Evolutionary conservation across 306 rosid genomes (phyloP).

Genomic region (Lathyrus tuberosus): DNA sequence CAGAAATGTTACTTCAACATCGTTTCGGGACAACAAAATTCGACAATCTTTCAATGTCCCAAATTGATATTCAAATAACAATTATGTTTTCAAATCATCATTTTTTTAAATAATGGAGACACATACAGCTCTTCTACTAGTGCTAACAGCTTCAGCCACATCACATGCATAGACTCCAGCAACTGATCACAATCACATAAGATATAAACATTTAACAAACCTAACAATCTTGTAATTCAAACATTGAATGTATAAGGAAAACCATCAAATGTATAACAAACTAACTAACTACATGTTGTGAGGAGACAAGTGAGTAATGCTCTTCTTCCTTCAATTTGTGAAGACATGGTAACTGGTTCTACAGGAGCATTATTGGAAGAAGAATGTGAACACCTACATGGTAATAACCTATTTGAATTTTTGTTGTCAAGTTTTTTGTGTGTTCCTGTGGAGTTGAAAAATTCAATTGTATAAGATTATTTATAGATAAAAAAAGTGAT

Average conservation of each 20-base stretch:
- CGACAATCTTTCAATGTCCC: neutral
- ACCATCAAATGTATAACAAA: neutral
- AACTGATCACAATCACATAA: conserved; percentile 41
- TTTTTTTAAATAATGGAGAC: neutral
- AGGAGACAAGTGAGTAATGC: conserved; percentile 64
- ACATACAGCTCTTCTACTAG: conserved; percentile 60
- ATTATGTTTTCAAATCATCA: conserved; percentile 11
- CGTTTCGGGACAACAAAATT: neutral
- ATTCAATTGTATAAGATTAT: conserved; percentile 20
- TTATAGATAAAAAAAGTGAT: conserved; percentile 32
- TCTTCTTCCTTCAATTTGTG: conserved; percentile 72
- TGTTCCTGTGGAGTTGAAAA: conserved; percentile 58
- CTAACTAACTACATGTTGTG: conserved; percentile 70
- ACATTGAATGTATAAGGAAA: conserved; percentile 8
- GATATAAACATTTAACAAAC: neutral
- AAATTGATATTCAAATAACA: neutral
- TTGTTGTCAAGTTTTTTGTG: conserved; percentile 48
- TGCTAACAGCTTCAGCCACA: conserved; percentile 61
- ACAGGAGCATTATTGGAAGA: conserved; percentile 38
- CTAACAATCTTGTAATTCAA: neutral
- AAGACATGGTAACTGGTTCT: conserved; percentile 44
- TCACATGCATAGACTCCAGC: conserved; percentile 50
- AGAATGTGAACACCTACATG: conserved; percentile 59
- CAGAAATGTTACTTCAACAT: neutral
- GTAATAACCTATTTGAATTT: conserved; percentile 41